Base-by-base conservation (phyloP, 306 rosid species). In the Trifolium dubium region DNA sequence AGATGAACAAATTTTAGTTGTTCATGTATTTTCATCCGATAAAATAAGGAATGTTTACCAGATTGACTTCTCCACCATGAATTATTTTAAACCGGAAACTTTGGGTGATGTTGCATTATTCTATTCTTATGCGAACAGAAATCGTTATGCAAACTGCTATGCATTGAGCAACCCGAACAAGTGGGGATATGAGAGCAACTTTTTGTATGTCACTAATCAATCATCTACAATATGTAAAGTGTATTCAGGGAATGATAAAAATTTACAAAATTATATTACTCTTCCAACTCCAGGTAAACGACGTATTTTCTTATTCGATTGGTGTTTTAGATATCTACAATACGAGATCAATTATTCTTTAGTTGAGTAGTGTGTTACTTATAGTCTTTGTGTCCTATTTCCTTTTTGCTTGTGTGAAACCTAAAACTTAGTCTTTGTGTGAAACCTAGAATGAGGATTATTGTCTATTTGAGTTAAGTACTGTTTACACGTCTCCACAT, bases 41-140 rank as follows among this genome's bases (percentile, higher is more conserved):
- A 4, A 46, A 5, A 3, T 46, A 13, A 34, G 0, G 39, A 34
- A 34, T 34, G 15, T 5, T 3, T 46, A 46, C n/a, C 11, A 46
- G 51, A 12, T 46, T 11, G 51, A 46, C 17, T 46, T 12, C 5
- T 46, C 51, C 14, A 11, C 15, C 2, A 46, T 46, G 51, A 46
- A 14, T 13, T 46, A 46, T 46, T 15, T 46, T 6, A 12, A 12
- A 12, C 0, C 4, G 0, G 5, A 46, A 46, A 12, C 6, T 46
- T 46, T 46, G 51, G 51, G 51, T 3, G 17, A 12, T 11, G 12
- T 46, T 46, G 51, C 51, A 46, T 46, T 46, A 12, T 46, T 46
- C 0, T 46, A 46, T 46, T 0, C 0, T 12, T 15, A 2, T 1
- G 1, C 1, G 7, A 0, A 34, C 2, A 0, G 1, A 4, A 46